Evolutionary conservation across 208 protist species (phyloP).

Genomic region (Leptomonas seymouri): DNA sequence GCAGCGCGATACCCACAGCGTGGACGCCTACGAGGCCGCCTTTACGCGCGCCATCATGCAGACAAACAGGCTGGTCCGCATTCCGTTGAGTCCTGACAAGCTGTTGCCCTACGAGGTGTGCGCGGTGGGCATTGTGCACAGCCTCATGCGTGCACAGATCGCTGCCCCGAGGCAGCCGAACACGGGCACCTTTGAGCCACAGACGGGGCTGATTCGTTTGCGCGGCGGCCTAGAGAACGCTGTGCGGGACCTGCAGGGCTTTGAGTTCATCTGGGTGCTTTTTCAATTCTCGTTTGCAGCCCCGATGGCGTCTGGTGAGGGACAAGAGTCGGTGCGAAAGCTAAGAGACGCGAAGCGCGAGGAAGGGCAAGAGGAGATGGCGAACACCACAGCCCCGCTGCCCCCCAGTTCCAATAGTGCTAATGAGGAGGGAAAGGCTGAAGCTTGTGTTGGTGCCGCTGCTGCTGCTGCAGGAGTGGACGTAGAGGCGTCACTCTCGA

Average conservation of each 20-base stretch:
- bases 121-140: constrained; percentile 85
- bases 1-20: constrained; percentile 61
- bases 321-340: constrained; percentile 39
- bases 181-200: constrained; percentile 70
- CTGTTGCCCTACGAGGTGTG: constrained; percentile 77
- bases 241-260: constrained; percentile 76
- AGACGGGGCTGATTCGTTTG: constrained; percentile 87
- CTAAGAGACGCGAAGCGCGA: constrained; percentile 22
- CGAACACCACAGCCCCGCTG: not conserved
- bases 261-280: constrained; percentile 92
- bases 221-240: constrained; percentile 84
- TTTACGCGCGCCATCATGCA: constrained; percentile 74
- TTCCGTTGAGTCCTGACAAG: constrained; percentile 69
- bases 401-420: no score
- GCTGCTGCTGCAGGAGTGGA: not conserved
- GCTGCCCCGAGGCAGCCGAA: constrained; percentile 83
- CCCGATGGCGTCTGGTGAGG: constrained; percentile 61
- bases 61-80: constrained; percentile 74
- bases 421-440: not conserved
- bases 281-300: constrained; percentile 90
- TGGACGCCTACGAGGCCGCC: constrained; percentile 69
- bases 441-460: not conserved
- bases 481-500: constrained; percentile 16
- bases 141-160: constrained; percentile 83
- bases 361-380: not conserved